Base-by-base conservation (phyloP, 805 yeast genomes). In the Saccharomycopsis sp. region DNA sequence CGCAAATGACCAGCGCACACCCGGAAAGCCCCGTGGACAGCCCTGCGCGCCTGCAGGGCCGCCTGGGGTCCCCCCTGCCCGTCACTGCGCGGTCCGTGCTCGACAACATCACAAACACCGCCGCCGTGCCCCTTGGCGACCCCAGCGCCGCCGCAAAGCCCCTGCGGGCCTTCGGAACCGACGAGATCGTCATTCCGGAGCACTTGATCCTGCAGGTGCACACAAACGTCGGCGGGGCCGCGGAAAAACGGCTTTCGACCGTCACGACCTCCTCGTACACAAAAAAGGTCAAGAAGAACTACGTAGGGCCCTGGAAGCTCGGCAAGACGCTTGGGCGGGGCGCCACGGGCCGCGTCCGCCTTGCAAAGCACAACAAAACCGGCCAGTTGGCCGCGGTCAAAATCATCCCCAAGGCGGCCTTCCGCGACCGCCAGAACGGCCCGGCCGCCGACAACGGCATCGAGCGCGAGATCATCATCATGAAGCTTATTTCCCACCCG, bases 271-370 rank as follows among this genome's bases (percentile, higher is more conserved):
- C 58, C 5, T 58, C 61, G 15, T 58, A 61, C 47, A 58, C 61
- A n/a, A 61, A 53, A 34, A 61, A 61, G 40, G 59, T 50, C 14
- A 61, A 61, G 50, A 57, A 58, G 41, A 61, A 61, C 44, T 61
- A 55, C 34, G 63, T 94, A 51, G 99, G 99, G 1, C 97, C 99
- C 1, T 94, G 99, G 99, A 88, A 90, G 68, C 75, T 94, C 41
- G 98, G 98, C 29, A 80, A 92, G 64, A 94, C 99, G 1, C 75
- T 94, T 54, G 99, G 99, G 23, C 79, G 95, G 59, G 99, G 99
- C n/a, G 87, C 96, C 14, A 89, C 97, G 1, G 98, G 99, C 23
- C 80, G 97, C 61, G 99, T 94, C 16, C 77, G 97, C 60, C 77
- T 94, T 57, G 98, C 99, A 15, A 86, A 90, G 64, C 95, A 94